These are phyloP conservation scores for Balamuthia mandrillaris DNA, from an alignment of 208 protist genomes.

Conservation along the genomic window DNA sequence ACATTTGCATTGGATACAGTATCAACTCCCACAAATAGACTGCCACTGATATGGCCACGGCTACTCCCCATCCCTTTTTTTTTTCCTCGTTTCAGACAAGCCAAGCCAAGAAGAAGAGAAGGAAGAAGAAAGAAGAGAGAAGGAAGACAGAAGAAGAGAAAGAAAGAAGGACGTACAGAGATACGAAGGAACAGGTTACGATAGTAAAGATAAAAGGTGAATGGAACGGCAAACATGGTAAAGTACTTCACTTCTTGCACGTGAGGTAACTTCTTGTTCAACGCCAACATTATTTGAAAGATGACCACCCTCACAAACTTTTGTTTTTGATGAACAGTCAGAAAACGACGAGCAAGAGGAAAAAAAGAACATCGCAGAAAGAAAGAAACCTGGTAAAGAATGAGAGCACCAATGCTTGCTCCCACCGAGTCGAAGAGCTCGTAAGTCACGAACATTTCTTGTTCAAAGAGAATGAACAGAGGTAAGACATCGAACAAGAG, in stretches of 20 bases:
- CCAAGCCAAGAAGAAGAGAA: neutral
- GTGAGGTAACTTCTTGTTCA: neutral
- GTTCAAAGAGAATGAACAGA: neutral
- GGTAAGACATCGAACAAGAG: neutral
- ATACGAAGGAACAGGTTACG: slow-evolving; percentile 22
- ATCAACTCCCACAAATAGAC: neutral
- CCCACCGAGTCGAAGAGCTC: neutral
- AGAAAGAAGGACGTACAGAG: neutral
- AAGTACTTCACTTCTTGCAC: slow-evolving; percentile 24
- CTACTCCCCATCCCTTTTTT: slow-evolving; percentile 7
- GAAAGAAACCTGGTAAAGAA: neutral
- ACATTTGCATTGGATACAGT: slow-evolving; percentile 22
- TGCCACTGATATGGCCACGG: neutral
- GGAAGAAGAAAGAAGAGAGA: neutral
- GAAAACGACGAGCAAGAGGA: neutral
- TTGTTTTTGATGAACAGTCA: neutral
- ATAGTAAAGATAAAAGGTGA: slow-evolving; percentile 22
- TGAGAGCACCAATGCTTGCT: neutral
- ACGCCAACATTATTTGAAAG: neutral
- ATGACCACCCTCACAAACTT: neutral
- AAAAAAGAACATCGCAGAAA: neutral
- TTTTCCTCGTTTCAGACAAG: neutral
- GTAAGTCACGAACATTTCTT: neutral
- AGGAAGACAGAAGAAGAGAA: neutral
- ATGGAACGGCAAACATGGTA: slow-evolving; percentile 8